Base-by-base conservation (phyloP, 2,329 filamentous ascomycete genomes). In the Sporothrix luriei region DNA sequence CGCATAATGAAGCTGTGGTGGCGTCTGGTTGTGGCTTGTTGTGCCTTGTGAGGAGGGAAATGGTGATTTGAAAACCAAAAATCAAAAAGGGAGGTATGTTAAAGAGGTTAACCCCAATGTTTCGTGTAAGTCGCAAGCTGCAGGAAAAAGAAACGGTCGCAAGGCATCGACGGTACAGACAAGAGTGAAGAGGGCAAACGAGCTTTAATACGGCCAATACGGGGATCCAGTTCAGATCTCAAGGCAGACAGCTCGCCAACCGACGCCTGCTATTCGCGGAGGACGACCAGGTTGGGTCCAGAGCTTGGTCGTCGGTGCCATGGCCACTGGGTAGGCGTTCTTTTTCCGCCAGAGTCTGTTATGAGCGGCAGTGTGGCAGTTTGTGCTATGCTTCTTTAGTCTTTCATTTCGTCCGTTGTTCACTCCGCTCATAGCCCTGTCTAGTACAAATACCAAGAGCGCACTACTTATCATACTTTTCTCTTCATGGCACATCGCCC, bases 361-460 rank as follows among this genome's bases (percentile, higher is more conserved):
- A 7, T 59, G 55, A 40, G 9, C 55, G 33, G 19, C 55, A 46
- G 57, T 5, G 38, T 33, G 38, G 33, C n/a, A 26, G 7, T 21
- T 43, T 10, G 40, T 43, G 13, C 26, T 46, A 19, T 61, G n/a
- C 13, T 52, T 40, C 29, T 52, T 40, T 24, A 52, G 26, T 19
- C 6, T 62, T 46, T 61, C 24, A 4, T 64, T 19, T 64, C 43
- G 7, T 64, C 21, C 10, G 7, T 29, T 65, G 9, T 65, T 66
- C 51, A 26, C 51, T 57, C 51, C 66, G 24, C 66, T 16, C 52
- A 68, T 26, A 38, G 52, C 66, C 64, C 29, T 66, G 64, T 66
- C 64, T 43, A 59, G 54, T 43, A 29, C 52, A 19, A n/a, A 38
- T 72, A 54, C 64, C 64, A 55, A 66, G 64, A 54, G n/a, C 48